A percentile compares a stretch with the other conserved stretches of the same genome.
phyloP scores from a whole-genome alignment of 208 protist genomes.

The Crithidia bombi region DNA sequence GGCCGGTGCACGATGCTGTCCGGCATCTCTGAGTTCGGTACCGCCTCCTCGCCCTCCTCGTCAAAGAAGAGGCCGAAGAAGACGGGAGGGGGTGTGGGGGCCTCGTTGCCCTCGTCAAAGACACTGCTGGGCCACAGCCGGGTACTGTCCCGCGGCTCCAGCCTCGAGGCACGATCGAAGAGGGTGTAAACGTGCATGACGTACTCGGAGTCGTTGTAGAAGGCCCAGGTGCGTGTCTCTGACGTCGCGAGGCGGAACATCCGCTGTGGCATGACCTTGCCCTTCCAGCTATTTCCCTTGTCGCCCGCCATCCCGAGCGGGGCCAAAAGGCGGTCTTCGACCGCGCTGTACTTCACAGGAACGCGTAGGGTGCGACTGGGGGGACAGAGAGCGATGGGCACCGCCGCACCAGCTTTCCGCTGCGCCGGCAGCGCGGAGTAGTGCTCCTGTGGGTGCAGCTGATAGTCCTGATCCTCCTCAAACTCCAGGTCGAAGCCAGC shows the following conservation, averaged over 20 bases:
- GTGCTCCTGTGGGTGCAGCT: constrained; percentile 15
- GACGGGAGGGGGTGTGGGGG: constrained; percentile 16
- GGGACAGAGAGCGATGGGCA: constrained; percentile 23
- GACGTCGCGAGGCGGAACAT: constrained; percentile 25
- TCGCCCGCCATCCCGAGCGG: constrained; percentile 2
- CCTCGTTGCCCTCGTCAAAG: constrained; percentile 25
- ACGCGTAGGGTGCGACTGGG: constrained; percentile 22
- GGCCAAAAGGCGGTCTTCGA: constrained; percentile 11
- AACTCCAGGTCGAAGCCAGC: constrained; percentile 1
- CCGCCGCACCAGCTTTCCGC: constrained; percentile 14
- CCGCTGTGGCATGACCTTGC: constrained; percentile 25
- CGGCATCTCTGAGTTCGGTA: constrained; percentile 22
- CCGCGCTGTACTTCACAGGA: constrained; percentile 26
- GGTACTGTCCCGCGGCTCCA: constrained; percentile 46
- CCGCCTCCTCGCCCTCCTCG: constrained; percentile 23
- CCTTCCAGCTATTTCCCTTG: constrained; percentile 9
- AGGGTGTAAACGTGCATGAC: constrained; percentile 52
- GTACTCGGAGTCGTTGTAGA: constrained; percentile 67
- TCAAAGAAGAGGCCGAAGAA: constrained; percentile 33
- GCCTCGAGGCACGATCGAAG: constrained; percentile 53
- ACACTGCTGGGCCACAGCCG: constrained; percentile 28
- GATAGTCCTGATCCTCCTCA: constrained; percentile 20
- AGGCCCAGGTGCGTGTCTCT: constrained; percentile 57
- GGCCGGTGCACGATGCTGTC: constrained; percentile 17
- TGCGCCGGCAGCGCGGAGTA: constrained; percentile 24